Evolutionary conservation across 495 filamentous ascomycete genomes (phyloP), one percentile per base, ranked within the genome.

Genomic region (Aspergillus diversus): DNA sequence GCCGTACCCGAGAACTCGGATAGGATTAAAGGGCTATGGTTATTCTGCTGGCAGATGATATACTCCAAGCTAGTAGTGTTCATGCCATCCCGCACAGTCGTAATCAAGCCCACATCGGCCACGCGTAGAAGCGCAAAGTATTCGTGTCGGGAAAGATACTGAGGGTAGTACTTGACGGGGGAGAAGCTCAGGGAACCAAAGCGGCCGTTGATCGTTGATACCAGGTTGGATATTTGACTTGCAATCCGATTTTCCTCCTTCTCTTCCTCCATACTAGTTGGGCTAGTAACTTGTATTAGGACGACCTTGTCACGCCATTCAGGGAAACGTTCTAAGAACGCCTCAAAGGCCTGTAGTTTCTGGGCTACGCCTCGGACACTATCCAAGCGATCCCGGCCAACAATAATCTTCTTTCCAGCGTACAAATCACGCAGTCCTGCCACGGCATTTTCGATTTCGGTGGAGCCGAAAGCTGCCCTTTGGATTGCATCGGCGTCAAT

Each of bases 1-100:
- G 93, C 93, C 0, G 93, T 96, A 64, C 93, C 93, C 39, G 93
- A 96, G 74, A 97, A 97, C 75, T 97, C 93, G 9, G 93, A 97
- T 7, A 97, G 83, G 63, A 97, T 97, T 43, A 97, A 79, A 11
- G 92, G 93, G 1, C 92, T 89, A 70, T 92, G 86, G 43, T 87
- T 87, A 54, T 90, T 87, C 66, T 90, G 89, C 74, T 97, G 93
- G 77, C 92, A 95, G 55, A 97, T 84, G 33, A 97, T 86, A 73
- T 96, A 97, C 74, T 97, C 93, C 55, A 97, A 75, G 71, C 91
- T 93, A 7, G 93, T 96, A 12, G 93, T 97, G 78, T 97, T 97
- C 92, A 97, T 97, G 57, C 93, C 93, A 73, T 97, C 93, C 47
- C 93, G 85, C 33, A 97, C 92, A 49, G 90, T 93, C 7, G 93